Base-by-base conservation (phyloP, 257 asterid genomes). In the Cinchona pubescens region DNA sequence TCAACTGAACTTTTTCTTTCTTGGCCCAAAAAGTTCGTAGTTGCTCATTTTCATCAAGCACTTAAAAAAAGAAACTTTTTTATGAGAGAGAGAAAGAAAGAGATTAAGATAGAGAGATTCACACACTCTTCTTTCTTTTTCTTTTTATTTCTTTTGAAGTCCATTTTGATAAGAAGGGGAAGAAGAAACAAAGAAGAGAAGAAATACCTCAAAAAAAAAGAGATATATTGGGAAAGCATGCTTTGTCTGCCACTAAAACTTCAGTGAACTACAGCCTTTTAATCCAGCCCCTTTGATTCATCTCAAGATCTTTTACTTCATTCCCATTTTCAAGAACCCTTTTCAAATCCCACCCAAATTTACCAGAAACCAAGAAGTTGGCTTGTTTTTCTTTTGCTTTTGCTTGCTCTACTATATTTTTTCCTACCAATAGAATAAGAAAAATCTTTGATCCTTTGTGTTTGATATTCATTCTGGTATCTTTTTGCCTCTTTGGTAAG, bases 211-310 rank as follows among this genome's bases (percentile, higher is more conserved):
- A 9, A 67, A 55, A 60, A 75, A n/a, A n/a, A 10, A 73, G 72
- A 58, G 60, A 43, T 61, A 67, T 56, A 59, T 55, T 30, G 82
- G 80, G 83, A 74, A 77, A 81, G 89, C 97, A 91, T 93, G 97
- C 93, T 87, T 87, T 88, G 97, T 93, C 95, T 87, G 97, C 97
- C 98, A 93, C 86, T 86, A 80, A 78, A 87, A 90, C 86, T 88
- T 93, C 93, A 83, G 69, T 83, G 89, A 85, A 83, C 74, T 76
- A 75, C 76, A 37, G n/a, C 65, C 72, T 65, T 70, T 85, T 68
- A 55, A 58, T 78, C 71, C 73, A 37, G 11, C 71, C 78, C 78
- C 86, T 83, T 84, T 70, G 63, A 66, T 84, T 81, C 71, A 78
- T 78, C 43, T 7, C 71, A 75, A 76, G 78, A 69, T 48, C 59